Conservation (phyloP, 805 yeast species). For the Barnettozyma sp. region DNA sequence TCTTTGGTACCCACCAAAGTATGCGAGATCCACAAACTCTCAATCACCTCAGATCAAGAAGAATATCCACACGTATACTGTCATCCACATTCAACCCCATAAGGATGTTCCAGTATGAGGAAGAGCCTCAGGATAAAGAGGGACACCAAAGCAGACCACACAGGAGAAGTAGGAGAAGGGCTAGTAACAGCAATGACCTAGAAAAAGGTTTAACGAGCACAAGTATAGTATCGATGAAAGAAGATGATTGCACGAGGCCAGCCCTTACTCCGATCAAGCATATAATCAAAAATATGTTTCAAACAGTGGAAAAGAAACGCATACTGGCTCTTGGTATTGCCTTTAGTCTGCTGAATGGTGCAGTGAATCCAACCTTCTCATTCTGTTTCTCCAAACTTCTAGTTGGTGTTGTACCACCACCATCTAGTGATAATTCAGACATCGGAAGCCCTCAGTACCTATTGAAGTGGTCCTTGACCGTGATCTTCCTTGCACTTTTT, state of each 20-base stretch:
- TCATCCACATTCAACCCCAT: conserved; percentile 19
- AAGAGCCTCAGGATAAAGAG: conserved; percentile 1
- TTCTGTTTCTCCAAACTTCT: conserved; percentile 67
- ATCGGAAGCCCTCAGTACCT: conserved; percentile 29
- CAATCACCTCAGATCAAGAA: conserved; percentile 3
- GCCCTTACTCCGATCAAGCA: conserved; percentile 23
- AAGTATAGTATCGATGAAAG: conserved; percentile 5
- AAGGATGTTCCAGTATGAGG: conserved; percentile 12
- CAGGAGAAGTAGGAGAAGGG: conserved; percentile 9
- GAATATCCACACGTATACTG: conserved; percentile 18
- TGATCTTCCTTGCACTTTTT: conserved; percentile 51
- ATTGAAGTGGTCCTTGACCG: conserved; percentile 61
- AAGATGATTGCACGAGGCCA: conserved; percentile 16
- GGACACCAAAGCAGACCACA: neutral
- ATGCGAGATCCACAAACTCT: too few species aligned
- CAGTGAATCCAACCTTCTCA: conserved; percentile 70
- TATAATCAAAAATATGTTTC: conserved; percentile 27
- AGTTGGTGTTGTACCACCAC: conserved; percentile 52
- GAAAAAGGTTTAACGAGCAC: conserved; percentile 4
- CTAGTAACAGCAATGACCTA: neutral
- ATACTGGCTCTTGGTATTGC: conserved; percentile 44
- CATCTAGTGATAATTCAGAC: conserved; percentile 27
- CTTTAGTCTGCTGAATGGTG: conserved; percentile 51
- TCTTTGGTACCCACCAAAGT: too few species aligned
- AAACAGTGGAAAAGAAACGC: conserved; percentile 21